Base-by-base conservation (phyloP, 2,329 filamentous ascomycete genomes). In the Phyllosticta citriasiana region DNA sequence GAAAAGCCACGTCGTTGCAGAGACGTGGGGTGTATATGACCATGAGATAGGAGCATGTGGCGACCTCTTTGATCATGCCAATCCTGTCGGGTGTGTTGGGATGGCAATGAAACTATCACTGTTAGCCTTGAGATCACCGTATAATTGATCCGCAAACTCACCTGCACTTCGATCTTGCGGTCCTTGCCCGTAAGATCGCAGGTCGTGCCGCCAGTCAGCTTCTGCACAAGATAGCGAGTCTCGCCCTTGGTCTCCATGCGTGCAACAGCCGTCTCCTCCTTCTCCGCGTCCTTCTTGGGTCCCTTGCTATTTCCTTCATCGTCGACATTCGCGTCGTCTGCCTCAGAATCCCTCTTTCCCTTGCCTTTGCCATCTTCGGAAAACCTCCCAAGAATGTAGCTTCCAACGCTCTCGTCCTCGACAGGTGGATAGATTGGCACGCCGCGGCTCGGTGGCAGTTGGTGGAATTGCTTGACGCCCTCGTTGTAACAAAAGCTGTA, bases 401-500 rank as follows among this genome's bases (percentile, higher is more conserved):
- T 88, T 57, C 86, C 83, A 3, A 88, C 89, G 9, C 82, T 81
- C 0, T 86, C 86, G 67, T 97, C 92, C 67, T 89, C 87, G 54
- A 87, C 81, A 0, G 92, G 92, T 25, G 89, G 87, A 65, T 84
- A 86, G 27, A 79, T 74, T 1, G 84, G 82, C 10, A 88, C 83
- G 2, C 86, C 86, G 63, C 86, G 85, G 53, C 84, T 81, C 2
- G 85, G 84, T 0, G 90, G 83, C 63, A 93, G 77, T 53, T 91
- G 90, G 72, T 97, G 92, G 74, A 95, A 97, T 74, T 97, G 92
- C 69, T 89, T 88, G 64, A 97, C 87, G 65, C 93, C 85, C 64
- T 87, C 82, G 70, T 89, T 89, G 76, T 96, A 94, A 79, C 92
- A 97, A 74, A 96, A 96, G 67, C 87, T 88, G 75, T 97, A 97